Evolutionary conservation across 129 eudicot species (phyloP), one percentile per base, ranked within the genome.

Genomic region (Saposhnikovia divaricata): DNA sequence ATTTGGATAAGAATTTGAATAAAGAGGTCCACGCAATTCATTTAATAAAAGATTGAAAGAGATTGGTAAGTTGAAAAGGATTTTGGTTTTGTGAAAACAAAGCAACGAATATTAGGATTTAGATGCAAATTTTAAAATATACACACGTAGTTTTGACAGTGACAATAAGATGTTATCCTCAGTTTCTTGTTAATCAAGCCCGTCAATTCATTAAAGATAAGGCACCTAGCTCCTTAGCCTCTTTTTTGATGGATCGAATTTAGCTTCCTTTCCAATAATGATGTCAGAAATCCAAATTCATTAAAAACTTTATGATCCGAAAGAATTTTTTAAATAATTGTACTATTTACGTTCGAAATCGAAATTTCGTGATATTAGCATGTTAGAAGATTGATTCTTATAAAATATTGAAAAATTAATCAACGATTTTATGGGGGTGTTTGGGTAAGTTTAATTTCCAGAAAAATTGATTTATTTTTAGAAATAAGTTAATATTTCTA

Each of bases 41-140:
- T 34, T 69, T 10, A 12, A 65, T 11, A 31, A 69, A 37, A 4
- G 43, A 69, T 69, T 14, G 74, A 69, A 69, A 69, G 74, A 37
- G 74, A 69, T 31, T 69, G 74, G 5, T 69, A 69, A 69, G n/a
- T 34, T 69, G 74, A 69, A 34, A 69, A 69, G n/a, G 74, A 59
- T 59, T 59, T 59, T 9, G 43, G 6, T 69, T 69, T 69, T 69
- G 74, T 37, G 43, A 69, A 37, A 31, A 13, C 40, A 69, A 69
- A 69, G 74, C 74, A 69, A 69, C 40, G 74, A 69, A 69, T 69
- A 69, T 69, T 69, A 34, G 4, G 74, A 69, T 69, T 59, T n/a
- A 2, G n/a, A n/a, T 59, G 0, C 34, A 23, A 8, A 57, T 6
- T 6, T 57, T 34, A 34, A 7, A 2, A 23, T n/a, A 59, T n/a